Percentiles rank a stretch among this genome's conserved stretches.
phyloP scores from a whole-genome alignment of 805 yeast species.

The Trichomonascus vanleenenianus region DNA sequence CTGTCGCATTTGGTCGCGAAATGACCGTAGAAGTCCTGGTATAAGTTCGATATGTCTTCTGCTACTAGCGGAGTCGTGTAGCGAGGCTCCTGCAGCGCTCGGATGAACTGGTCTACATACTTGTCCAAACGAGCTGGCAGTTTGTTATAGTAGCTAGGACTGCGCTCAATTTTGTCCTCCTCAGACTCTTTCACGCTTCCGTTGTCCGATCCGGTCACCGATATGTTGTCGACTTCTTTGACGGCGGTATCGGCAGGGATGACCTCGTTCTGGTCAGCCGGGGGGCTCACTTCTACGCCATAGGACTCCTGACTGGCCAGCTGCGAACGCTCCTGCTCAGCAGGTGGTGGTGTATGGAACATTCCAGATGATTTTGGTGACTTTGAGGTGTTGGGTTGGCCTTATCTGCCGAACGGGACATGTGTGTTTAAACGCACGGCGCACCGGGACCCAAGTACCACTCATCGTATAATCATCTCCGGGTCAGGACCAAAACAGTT shows the following conservation, averaged over 20 bases:
- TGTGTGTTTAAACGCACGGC: neutral
- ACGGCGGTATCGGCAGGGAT: neutral
- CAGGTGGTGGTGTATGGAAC: conserved; percentile 18
- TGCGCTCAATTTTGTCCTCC: neutral
- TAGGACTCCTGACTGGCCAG: conserved; percentile 16
- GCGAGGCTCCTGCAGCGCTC: conserved; percentile 30
- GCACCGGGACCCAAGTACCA: neutral
- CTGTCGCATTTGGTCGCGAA: conserved; percentile 24
- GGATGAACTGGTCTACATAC: conserved; percentile 20
- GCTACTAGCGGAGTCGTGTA: conserved; percentile 30
- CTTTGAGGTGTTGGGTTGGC: too few relatives aligned
- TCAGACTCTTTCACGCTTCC: neutral
- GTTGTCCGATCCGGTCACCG: neutral
- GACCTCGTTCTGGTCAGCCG: neutral
- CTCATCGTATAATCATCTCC: too few relatives aligned
- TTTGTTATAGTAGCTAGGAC: neutral
- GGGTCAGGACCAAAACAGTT: too few relatives aligned
- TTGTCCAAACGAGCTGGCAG: conserved; percentile 16
- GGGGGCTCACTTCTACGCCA: conserved; percentile 4
- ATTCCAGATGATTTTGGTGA: neutral
- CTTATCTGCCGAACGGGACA: neutral
- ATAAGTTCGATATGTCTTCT: conserved; percentile 32
- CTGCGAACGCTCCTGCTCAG: conserved; percentile 12
- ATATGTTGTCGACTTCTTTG: neutral
- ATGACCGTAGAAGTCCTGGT: conserved; percentile 33